Evolutionary conservation across 2,329 filamentous ascomycete genomes (phyloP).

Genomic region (Incumbomyces lentus): DNA sequence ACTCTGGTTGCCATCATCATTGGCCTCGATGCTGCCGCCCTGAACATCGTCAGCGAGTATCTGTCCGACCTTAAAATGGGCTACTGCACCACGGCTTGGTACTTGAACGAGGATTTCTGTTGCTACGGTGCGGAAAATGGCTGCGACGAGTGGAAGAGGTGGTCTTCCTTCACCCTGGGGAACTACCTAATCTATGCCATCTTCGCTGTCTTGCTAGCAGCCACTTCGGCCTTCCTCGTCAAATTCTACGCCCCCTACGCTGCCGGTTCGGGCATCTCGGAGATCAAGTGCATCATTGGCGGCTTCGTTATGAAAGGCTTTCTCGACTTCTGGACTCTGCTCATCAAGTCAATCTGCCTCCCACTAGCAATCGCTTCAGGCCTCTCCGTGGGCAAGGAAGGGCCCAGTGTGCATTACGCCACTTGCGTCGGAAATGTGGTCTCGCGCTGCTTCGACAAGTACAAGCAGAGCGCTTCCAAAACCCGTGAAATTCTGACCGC

Average conservation of each 20-base stretch:
- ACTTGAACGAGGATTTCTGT: slow-evolving; percentile 94
- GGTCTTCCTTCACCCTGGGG: slow-evolving; percentile 65
- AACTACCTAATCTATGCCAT: slow-evolving; percentile 86
- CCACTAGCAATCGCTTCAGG: slow-evolving; percentile 90
- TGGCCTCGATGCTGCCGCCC: slow-evolving; percentile 79
- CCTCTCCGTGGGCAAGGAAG: slow-evolving; percentile 91
- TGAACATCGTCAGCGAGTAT: slow-evolving; percentile 97
- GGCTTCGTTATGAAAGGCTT: slow-evolving; percentile 99
- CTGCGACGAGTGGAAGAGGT: slow-evolving; percentile 79
- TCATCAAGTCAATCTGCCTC: slow-evolving; percentile 87
- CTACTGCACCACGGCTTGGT: slow-evolving; percentile 92
- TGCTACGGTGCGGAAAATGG: slow-evolving; percentile 93
- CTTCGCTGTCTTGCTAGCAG: slow-evolving; percentile 74
- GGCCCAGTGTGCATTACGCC: slow-evolving; percentile 96
- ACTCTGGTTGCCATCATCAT: slow-evolving; percentile 86
- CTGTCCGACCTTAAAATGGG: slow-evolving; percentile 89
- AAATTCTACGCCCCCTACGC: slow-evolving; percentile 91
- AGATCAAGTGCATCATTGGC: slow-evolving; percentile 98
- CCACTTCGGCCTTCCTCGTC: slow-evolving; percentile 71
- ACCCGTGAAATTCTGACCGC: slow-evolving; percentile 91
- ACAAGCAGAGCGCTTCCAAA: slow-evolving; percentile 82
- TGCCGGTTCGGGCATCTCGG: slow-evolving; percentile 90
- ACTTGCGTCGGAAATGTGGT: slow-evolving; percentile 97
- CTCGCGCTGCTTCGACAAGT: slow-evolving; percentile 84
- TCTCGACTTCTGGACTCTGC: slow-evolving; percentile 75